Base-by-base conservation (phyloP, 768 basidiomycete species). In the Pleurotus cornucopiae region DNA sequence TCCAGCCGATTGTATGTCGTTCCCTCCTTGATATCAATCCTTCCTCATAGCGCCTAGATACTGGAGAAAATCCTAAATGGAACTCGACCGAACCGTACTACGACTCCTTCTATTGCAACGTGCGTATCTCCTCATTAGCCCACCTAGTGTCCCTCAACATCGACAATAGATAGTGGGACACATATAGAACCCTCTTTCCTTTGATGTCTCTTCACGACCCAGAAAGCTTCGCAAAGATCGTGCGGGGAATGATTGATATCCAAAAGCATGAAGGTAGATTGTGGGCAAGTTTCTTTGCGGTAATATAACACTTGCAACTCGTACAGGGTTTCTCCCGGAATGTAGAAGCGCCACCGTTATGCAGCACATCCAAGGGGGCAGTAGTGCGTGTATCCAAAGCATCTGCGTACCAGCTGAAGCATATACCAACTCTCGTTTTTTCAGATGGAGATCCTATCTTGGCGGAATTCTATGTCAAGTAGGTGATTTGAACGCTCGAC, bases 31-130 rank as follows among this genome's bases (percentile, higher is more conserved):
- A 26, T 16, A 16, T 44, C 7, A 6, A 43, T 34, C 37, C 40
- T 7, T 49, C 25, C n/a, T 26, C 13, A 46, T 5, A 18, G 18
- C 4, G 7, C 13, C 5, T 54, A 84, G 84, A 85, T 62, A 81
- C 79, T 4, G 83, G 80, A 18, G 85, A 86, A 66, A 85, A 85
- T 57, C 80, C 83, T 0, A 75, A 72, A 46, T 86, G 84, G 84
- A 75, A 77, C 47, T 86, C 84, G 0, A 74, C 74, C 0, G 84
- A 85, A 58, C 84, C 85, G 0, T 87, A 87, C 58, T 86, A 76
- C 55, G 84, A 87, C 64, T 84, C 84, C 0, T 75, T 85, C 48
- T 86, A 87, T 59, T 87, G 85, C 68, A 86, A 86, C 56, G 84
- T 83, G 57, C 16, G 78, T 61, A 12, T 11, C 39, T 12, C 48